Evolutionary conservation across 179 eudicot species (phyloP), one percentile per base, ranked within the genome.

Genomic region (Silene vulgaris): DNA sequence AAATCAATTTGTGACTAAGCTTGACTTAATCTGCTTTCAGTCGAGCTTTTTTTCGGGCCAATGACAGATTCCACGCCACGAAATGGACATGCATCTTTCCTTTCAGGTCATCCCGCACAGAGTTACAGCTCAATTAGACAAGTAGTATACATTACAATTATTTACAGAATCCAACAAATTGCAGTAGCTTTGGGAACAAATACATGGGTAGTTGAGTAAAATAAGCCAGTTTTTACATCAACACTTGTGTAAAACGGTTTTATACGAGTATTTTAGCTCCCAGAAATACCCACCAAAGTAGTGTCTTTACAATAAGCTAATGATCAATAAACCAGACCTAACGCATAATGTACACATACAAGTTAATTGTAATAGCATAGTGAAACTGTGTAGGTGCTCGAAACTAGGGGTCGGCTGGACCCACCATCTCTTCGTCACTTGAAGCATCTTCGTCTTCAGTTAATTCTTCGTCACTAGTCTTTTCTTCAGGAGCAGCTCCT

Each of bases 391-490:
- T 28, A 13, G 65, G 61, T 26, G 50, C 50, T 37, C 16, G 37
- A 0, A 30, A 72, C 77, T 89, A 93, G 8, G 98, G 98, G 83
- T 91, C 97, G 40, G 88, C 90, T 16, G 85, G 75, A 65, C 98
- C 97, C 4, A 83, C 91, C 84, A 90, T 83, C 1, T 77, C 94
- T 66, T 94, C 98, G 62, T 94, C 98, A 50, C 88, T 79, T 0
- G 96, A 94, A 75, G 89, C 92, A 52, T 83, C 88, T 75, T 90
- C 97, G 17, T 81, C 91, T 66, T 92, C 96, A 29, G 94, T 94
- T 76, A 87, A 62, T 82, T 90, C 96, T 76, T 90, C 98, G 8
- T 90, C 97, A 21, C 98, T 93, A 0, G 84, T 87, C 69, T 81
- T 81, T 81, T 90, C 94, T 73, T 90, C 92, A 0, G 87, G 84